Conservation (phyloP, 2,329 filamentous ascomycete species). For the Venturia carpophila region DNA sequence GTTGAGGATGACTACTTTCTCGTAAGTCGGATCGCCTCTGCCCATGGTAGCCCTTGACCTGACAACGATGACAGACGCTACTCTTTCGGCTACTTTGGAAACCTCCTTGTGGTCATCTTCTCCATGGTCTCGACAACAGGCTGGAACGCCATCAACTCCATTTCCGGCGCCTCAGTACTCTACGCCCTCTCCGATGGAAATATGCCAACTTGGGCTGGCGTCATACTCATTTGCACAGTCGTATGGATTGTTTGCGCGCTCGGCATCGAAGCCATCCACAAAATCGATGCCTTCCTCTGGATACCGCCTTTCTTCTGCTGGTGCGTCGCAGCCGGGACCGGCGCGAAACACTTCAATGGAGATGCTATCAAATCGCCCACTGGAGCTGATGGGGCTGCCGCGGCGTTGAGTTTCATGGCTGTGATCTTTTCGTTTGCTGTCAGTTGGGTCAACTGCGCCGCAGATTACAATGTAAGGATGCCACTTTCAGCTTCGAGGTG, state of each 20-base stretch:
- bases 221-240: conserved; percentile 32
- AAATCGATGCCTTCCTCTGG: conserved; percentile 31
- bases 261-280: conserved; percentile 35
- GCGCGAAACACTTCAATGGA: conserved; percentile 29
- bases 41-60: too few relatives aligned
- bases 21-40: conserved; percentile 14
- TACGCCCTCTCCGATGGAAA: conserved; percentile 32
- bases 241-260: conserved; percentile 33
- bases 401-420: conserved; percentile 31
- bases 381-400: conserved; percentile 29
- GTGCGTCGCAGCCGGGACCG: conserved; percentile 33
- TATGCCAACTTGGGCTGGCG: conserved; percentile 32
- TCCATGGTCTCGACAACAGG: conserved; percentile 33
- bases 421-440: conserved; percentile 33
- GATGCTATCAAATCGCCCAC: conserved; percentile 24
- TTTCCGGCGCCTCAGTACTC: conserved; percentile 31
- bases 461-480: conserved; percentile 35
- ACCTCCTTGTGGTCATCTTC: conserved; percentile 32
- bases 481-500: conserved; percentile 29
- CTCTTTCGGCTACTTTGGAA: conserved; percentile 35
- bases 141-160: conserved; percentile 35
- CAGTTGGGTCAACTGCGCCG: conserved; percentile 33
- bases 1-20: conserved; percentile 32
- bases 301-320: conserved; percentile 33
- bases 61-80: conserved; percentile 25